A percentile compares a stretch with the other conserved stretches of the same genome.
Evolutionary conservation across 1,139 yeast genomes (phyloP).

Genomic region (Diutina rugosa): DNA sequence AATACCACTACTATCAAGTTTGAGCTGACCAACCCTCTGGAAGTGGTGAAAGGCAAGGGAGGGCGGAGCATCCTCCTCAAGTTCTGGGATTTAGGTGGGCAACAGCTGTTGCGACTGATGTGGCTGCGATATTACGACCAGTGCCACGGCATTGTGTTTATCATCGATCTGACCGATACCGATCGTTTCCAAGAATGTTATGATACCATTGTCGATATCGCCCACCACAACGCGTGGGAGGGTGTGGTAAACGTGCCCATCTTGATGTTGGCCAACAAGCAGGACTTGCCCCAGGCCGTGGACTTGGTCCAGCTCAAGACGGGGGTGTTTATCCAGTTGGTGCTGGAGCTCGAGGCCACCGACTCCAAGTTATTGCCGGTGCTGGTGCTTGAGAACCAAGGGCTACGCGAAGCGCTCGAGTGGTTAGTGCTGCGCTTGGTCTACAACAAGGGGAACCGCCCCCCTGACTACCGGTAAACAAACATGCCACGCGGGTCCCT

Average conservation of each 20-base stretch:
- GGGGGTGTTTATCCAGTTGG: conserved; percentile 72
- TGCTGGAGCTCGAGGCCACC: conserved; percentile 71
- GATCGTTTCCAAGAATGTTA: conserved; percentile 76
- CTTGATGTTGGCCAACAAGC: conserved; percentile 90
- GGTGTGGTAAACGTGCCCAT: conserved; percentile 54
- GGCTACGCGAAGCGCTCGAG: conserved; percentile 74
- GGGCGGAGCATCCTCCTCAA: conserved; percentile 41
- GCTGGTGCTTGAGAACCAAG: conserved; percentile 78
- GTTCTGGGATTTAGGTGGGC: conserved; percentile 97
- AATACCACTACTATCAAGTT: conserved; percentile 31
- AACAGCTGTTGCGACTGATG: conserved; percentile 62
- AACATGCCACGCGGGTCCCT: neutral
- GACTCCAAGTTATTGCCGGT: conserved; percentile 86
- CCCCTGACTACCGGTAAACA: conserved; percentile 40
- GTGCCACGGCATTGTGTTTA: conserved; percentile 85
- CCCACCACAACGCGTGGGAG: conserved; percentile 29
- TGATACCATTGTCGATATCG: conserved; percentile 37
- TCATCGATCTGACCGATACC: conserved; percentile 83
- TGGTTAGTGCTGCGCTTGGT: conserved; percentile 75
- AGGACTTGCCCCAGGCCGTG: conserved; percentile 65
- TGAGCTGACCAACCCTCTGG: conserved; percentile 10
- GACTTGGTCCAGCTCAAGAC: conserved; percentile 70
- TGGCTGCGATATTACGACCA: conserved; percentile 81
- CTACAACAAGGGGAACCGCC: conserved; percentile 59
- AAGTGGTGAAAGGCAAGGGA: neutral